phyloP scores from a whole-genome alignment of 345 rosid species.

The Acer campestre region DNA sequence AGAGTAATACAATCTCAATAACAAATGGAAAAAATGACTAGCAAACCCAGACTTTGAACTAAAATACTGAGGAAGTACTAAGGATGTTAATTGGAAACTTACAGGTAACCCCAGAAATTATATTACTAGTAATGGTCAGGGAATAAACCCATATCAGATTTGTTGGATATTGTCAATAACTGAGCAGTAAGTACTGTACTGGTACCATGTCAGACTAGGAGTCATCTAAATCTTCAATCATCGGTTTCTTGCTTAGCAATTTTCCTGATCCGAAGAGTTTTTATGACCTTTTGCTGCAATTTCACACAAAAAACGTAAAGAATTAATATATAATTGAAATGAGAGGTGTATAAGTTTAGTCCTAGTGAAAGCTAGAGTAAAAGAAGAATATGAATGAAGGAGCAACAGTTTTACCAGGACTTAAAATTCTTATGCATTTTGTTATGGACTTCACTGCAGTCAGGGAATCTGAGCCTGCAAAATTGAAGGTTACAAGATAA shows the following conservation, averaged over 20 bases:
- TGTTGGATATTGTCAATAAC: not conserved
- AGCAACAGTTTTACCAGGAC: constrained; percentile 55
- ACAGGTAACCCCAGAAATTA: not conserved
- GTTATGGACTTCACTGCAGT: constrained; percentile 63
- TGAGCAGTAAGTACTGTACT: constrained; percentile 27
- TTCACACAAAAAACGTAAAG: constrained; percentile 4
- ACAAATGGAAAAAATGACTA: not conserved
- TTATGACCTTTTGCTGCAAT: constrained; percentile 48
- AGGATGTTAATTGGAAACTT: not conserved
- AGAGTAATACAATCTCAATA: not conserved
- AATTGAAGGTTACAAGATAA: constrained; percentile 6
- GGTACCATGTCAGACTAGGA: constrained; percentile 24
- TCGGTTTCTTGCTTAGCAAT: constrained; percentile 27
- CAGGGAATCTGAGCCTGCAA: constrained; percentile 52
- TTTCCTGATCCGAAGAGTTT: constrained; percentile 31
- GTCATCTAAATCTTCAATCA: constrained; percentile 28
- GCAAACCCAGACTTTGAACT: not conserved
- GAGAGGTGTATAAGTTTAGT: not conserved
- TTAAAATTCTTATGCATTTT: constrained; percentile 63
- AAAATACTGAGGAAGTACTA: not conserved
- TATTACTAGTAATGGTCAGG: not conserved
- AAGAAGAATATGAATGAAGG: not conserved
- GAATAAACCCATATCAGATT: not conserved
- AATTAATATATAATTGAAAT: constrained; percentile 3
- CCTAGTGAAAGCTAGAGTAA: not conserved